phyloP scores from a whole-genome alignment of 805 yeast species.

The Metschnikowia aberdeeniae region DNA sequence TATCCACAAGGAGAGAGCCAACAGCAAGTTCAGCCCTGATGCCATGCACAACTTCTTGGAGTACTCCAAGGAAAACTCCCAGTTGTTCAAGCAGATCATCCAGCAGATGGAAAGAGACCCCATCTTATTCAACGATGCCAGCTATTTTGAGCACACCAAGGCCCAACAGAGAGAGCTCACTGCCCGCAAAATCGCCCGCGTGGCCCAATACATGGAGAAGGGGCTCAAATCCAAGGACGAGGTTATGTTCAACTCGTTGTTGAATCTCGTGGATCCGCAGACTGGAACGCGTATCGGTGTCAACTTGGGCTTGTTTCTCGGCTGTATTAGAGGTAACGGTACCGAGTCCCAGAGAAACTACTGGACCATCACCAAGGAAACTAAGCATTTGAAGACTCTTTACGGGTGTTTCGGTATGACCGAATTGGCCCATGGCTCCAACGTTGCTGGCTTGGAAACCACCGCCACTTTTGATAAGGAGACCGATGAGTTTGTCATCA shows the following conservation, averaged over 20 bases:
- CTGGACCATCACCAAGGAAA: conserved; percentile 19
- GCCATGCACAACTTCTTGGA: conserved; percentile 26
- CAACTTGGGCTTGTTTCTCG: conserved; percentile 19
- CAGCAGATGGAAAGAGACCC: conserved; percentile 21
- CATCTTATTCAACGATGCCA: conserved; percentile 14
- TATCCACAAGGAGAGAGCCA: conserved; percentile 20
- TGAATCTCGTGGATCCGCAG: conserved; percentile 17
- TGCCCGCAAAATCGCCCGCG: conserved; percentile 16
- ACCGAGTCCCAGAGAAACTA: conserved; percentile 16
- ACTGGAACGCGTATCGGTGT: conserved; percentile 19
- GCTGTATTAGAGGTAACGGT: conserved; percentile 21
- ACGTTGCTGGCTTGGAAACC: conserved; percentile 22
- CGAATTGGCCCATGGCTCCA: conserved; percentile 21
- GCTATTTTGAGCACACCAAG: conserved; percentile 18
- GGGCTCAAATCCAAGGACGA: conserved; percentile 8
- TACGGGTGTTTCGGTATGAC: conserved; percentile 23
- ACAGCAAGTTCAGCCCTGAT: conserved; percentile 18
- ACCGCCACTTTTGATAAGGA: conserved; percentile 21
- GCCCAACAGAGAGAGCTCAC: conserved; percentile 18
- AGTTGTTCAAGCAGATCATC: conserved; percentile 10
- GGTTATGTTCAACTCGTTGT: conserved; percentile 10
- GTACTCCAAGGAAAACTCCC: conserved; percentile 19
- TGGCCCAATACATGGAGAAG: conserved; percentile 18
- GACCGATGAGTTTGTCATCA: conserved; percentile 18
- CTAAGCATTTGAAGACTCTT: conserved; percentile 13